phyloP scores from a whole-genome alignment of 495 filamentous ascomycete species.

The Neurospora terricola region DNA sequence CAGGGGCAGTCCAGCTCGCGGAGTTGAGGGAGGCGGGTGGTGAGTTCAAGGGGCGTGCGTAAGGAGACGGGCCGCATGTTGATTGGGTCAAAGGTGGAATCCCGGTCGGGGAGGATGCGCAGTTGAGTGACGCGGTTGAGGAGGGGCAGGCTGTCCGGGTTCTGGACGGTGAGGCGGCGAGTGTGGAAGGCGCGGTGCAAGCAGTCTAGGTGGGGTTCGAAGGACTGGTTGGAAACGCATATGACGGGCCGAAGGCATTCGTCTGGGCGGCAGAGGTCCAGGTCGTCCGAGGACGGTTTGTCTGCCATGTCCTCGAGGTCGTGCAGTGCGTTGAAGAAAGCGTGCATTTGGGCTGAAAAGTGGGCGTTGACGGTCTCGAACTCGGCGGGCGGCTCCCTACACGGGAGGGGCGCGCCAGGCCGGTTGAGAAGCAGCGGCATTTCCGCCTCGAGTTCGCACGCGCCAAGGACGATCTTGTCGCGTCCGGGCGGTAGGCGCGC shows the following conservation, averaged over 20 bases:
- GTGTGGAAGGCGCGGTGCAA: slow-evolving; percentile 15
- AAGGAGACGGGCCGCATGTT: slow-evolving; percentile 12
- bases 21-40: slow-evolving; percentile 9
- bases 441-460: slow-evolving; percentile 2
- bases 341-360: slow-evolving; percentile 20
- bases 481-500: neutral
- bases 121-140: slow-evolving; percentile 11
- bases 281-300: neutral
- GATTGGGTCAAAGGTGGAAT: neutral
- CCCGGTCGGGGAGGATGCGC: slow-evolving; percentile 5
- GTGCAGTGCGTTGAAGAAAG: slow-evolving; percentile 14
- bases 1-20: slow-evolving; percentile 15
- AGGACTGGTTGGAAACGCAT: slow-evolving; percentile 4
- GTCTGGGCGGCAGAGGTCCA: neutral
- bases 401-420: slow-evolving; percentile 11
- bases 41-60: slow-evolving; percentile 12
- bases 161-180: slow-evolving; percentile 13
- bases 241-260: neutral
- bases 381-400: slow-evolving; percentile 13
- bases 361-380: slow-evolving; percentile 16
- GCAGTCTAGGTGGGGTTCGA: slow-evolving; percentile 12
- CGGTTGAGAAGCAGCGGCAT: slow-evolving; percentile 20
- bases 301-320: slow-evolving; percentile 10
- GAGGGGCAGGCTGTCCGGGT: slow-evolving; percentile 8
- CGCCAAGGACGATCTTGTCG: neutral